These are phyloP conservation scores for Aurinia saxatilis DNA, from an alignment of 345 rosid species.

Conservation along the genomic window DNA sequence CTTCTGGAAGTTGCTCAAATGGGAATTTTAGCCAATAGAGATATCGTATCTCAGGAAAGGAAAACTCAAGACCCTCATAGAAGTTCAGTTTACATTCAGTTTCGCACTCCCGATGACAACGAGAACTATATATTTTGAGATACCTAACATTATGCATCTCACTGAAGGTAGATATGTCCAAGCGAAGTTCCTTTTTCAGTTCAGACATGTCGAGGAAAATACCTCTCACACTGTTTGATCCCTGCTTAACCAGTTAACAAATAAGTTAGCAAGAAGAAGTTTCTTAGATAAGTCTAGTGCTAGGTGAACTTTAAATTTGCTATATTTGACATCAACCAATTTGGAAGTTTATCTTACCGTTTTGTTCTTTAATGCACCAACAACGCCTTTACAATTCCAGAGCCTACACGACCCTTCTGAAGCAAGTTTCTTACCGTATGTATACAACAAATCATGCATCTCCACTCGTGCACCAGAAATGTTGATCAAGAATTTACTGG, in stretches of 20 bases:
- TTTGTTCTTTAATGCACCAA: background rate
- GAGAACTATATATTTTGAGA: slow-evolving; percentile 15
- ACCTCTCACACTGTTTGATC: slow-evolving; percentile 13
- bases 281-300: background rate
- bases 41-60: background rate
- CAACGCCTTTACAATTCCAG: too few species aligned
- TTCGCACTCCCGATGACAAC: background rate
- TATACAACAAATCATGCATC: slow-evolving; percentile 24
- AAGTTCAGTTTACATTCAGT: background rate
- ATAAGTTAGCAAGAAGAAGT: too few species aligned
- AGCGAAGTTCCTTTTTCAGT: background rate
- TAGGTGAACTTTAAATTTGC: too few species aligned
- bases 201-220: slow-evolving; percentile 12
- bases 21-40: slow-evolving; percentile 23
- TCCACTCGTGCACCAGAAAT: background rate
- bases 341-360: background rate
- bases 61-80: background rate
- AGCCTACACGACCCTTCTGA: background rate
- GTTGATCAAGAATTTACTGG: slow-evolving; percentile 15
- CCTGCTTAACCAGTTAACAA: slow-evolving; percentile 7
- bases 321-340: too few species aligned
- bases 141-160: too few species aligned
- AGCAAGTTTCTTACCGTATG: background rate
- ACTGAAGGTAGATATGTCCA: too few species aligned
- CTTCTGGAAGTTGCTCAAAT: slow-evolving; percentile 14